These are phyloP conservation scores for Melianthus villosus DNA, from an alignment of 441 rosid genomes.

Conservation along the genomic window DNA sequence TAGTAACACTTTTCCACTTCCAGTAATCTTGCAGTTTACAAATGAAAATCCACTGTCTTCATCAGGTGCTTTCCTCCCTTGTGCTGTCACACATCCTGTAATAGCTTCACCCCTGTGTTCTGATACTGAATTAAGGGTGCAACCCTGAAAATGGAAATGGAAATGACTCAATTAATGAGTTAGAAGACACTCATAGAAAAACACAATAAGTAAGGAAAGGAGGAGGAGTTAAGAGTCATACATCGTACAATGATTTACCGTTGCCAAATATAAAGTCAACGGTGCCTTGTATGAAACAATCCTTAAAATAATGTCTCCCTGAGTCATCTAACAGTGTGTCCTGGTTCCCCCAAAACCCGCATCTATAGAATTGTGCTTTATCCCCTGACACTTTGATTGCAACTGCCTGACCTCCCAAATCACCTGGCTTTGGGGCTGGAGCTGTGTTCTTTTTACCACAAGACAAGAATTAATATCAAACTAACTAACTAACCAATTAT, in stretches of 20 bases:
- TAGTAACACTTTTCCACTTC: slow-evolving; percentile 55
- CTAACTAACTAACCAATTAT: background rate
- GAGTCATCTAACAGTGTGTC: slow-evolving; percentile 63
- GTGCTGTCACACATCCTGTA: slow-evolving; percentile 70
- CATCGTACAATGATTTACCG: slow-evolving; percentile 63
- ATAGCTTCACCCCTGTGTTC: slow-evolving; percentile 18
- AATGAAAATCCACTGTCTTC: slow-evolving; percentile 64
- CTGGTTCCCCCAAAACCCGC: slow-evolving; percentile 77
- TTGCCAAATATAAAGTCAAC: slow-evolving; percentile 77
- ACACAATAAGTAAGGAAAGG: too few species aligned
- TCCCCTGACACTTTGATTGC: slow-evolving; percentile 59
- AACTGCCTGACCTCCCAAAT: slow-evolving; percentile 60
- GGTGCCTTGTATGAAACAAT: slow-evolving; percentile 71
- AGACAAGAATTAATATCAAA: background rate
- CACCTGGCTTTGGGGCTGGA: slow-evolving; percentile 48
- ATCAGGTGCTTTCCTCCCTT: slow-evolving; percentile 33
- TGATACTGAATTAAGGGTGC: slow-evolving; percentile 50
- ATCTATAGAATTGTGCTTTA: slow-evolving; percentile 52
- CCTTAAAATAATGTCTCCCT: slow-evolving; percentile 57
- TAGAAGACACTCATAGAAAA: too few species aligned
- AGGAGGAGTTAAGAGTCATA: slow-evolving; percentile 1
- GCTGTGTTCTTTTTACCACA: slow-evolving; percentile 38
- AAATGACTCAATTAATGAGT: too few species aligned
- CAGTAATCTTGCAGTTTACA: slow-evolving; percentile 37
- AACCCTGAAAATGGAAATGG: too few species aligned